phyloP scores from a whole-genome alignment of 164 flowering plant genomes.

The Aristolochia contorta region DNA sequence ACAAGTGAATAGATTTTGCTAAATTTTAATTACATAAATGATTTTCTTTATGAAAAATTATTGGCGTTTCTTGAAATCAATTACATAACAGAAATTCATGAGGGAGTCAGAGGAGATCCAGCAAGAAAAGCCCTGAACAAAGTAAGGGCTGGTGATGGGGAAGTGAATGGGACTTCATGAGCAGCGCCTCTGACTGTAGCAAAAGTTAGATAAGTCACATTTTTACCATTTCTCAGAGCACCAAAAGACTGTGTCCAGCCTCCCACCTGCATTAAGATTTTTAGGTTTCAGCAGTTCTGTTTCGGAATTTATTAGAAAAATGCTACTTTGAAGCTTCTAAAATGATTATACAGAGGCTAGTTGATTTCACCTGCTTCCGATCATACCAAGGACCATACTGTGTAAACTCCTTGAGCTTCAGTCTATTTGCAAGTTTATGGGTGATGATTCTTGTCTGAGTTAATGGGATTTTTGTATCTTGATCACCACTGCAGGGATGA shows the following conservation, averaged over 20 bases:
- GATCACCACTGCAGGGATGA: conserved; percentile 28
- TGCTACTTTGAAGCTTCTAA: not conserved
- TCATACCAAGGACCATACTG: conserved; percentile 31
- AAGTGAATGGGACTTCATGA: conserved; percentile 44
- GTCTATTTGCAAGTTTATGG: conserved; percentile 20
- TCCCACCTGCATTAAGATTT: conserved; percentile 25
- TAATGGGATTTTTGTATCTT: conserved; percentile 32
- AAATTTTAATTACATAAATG: too few species aligned
- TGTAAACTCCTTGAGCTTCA: conserved; percentile 20
- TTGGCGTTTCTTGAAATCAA: too few species aligned
- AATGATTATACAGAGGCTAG: too few species aligned
- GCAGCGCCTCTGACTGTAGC: conserved; percentile 48
- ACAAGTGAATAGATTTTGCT: too few species aligned
- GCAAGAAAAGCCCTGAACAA: conserved; percentile 27
- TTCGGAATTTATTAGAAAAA: not conserved
- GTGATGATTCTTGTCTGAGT: conserved; percentile 40
- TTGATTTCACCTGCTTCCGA: conserved; percentile 21
- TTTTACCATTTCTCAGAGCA: conserved; percentile 18
- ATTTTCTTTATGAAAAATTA: too few species aligned
- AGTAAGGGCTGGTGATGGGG: conserved; percentile 33
- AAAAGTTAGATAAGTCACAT: conserved; percentile 27
- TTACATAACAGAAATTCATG: too few species aligned
- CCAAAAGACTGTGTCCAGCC: conserved; percentile 51
- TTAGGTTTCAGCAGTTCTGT: not conserved
- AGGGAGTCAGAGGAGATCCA: conserved; percentile 14